These are phyloP conservation scores for Clitoria ternatea DNA, from an alignment of 306 rosid genomes.

Conservation along the genomic window DNA sequence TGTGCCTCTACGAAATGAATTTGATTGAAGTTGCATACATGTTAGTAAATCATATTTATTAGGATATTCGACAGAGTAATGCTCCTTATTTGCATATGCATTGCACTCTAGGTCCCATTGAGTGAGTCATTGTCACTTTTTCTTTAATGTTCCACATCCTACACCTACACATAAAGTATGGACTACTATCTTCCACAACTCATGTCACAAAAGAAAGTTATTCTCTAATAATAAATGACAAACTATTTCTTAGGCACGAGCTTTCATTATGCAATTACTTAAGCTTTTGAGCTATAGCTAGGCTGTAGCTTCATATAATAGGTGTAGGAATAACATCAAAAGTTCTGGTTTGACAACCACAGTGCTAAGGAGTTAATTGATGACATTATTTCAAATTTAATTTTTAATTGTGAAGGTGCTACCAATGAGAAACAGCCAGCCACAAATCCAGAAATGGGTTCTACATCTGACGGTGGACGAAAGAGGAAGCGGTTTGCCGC, in stretches of 20 bases:
- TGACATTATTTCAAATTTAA: neutral
- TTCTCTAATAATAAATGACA: neutral
- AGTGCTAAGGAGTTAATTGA: neutral
- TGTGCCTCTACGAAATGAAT: neutral
- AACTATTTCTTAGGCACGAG: neutral
- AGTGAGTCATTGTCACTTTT: neutral
- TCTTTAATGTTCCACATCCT: neutral
- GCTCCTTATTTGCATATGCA: neutral
- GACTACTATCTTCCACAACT: conserved; percentile 1
- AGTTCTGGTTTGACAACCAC: conserved; percentile 4
- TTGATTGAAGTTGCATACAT: neutral
- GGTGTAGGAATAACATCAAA: conserved; percentile 2
- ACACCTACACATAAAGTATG: neutral
- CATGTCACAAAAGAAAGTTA: conserved; percentile 10
- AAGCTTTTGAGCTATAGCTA: conserved; percentile 4
- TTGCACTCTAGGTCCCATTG: conserved; percentile 1
- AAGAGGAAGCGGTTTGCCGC: conserved; percentile 62
- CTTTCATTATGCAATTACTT: conserved; percentile 9
- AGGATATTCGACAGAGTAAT: neutral
- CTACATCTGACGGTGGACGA: conserved; percentile 68
- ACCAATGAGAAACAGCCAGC: conserved; percentile 51
- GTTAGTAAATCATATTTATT: neutral
- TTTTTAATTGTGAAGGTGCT: conserved; percentile 38
- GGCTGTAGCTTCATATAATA: neutral
- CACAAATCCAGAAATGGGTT: conserved; percentile 61